Base-by-base conservation (phyloP, 2,329 filamentous ascomycete genomes). In the Curvularia spicifera region DNA sequence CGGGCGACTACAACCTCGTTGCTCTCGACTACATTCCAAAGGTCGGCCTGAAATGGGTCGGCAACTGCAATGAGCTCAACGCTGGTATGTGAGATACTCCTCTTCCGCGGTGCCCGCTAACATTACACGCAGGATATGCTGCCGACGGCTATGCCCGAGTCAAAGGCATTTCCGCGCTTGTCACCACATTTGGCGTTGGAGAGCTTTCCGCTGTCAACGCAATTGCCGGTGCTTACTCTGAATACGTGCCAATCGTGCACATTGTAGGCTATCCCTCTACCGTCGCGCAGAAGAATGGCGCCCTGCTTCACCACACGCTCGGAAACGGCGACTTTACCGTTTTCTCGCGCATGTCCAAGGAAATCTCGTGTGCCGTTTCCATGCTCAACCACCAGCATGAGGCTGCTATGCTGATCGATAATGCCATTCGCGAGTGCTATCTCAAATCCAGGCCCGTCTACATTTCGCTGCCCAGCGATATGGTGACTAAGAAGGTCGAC, bases 381-480 rank as follows among this genome's bases (percentile, higher is more conserved):
- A 88, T 89, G 68, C 82, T 96, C 56, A 88, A 87, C 71, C 84
- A 91, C 62, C 86, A 89, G 1, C 77, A 83, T 57, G 88, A 91
- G 64, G 90, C 90, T 42, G 88, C 91, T 9, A 80, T 82, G 13
- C 85, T 92, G 69, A 93, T 96, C 66, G 93, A 96, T 74, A 84
- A 91, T 68, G 87, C 89, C 3, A 83, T 96, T 28, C 85, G 85
- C 31, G 84, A 92, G 77, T 95, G 91, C 74, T 91, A 86, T 80
- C 77, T 91, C 44, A 82, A 85, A 56, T 91, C 88, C 60, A 85
- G 90, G 20, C 93, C 93, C 2, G 90, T 96, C 49, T 96, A 96
- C 77, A 87, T 96, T 67, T 89, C 89, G 72, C 81, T 96, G 8
- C 91, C 93, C 2, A 91, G 90, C 15, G 91, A 96, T 72, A 90